Percentiles rank a stretch among this genome's conserved stretches.
phyloP scores from a whole-genome alignment of 805 yeast genomes.

The Cyberlindnera amylophila region DNA sequence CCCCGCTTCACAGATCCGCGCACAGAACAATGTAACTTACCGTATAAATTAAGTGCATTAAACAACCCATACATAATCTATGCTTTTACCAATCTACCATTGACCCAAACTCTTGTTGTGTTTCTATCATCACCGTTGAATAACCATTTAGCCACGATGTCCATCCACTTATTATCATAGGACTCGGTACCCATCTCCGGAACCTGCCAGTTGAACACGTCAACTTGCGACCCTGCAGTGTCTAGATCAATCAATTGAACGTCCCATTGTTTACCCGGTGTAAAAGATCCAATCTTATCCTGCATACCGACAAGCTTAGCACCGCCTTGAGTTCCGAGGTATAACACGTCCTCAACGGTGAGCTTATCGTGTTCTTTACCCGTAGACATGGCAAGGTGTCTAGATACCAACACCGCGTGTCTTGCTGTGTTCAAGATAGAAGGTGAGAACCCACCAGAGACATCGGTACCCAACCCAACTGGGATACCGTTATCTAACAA shows the following conservation, averaged over 20 bases:
- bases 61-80: not conserved
- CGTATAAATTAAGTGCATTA: too few species aligned
- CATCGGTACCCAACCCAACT: conserved; percentile 79
- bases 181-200: conserved; percentile 29
- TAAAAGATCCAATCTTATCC: conserved; percentile 63
- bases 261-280: conserved; percentile 78
- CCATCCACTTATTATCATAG: conserved; percentile 42
- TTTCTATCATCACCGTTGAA: conserved; percentile 94
- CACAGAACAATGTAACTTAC: too few species aligned
- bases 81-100: conserved; percentile 55
- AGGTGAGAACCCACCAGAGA: conserved; percentile 73
- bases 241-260: conserved; percentile 70
- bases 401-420: conserved; percentile 67
- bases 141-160: conserved; percentile 81
- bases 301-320: conserved; percentile 68
- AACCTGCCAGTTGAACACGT: conserved; percentile 72
- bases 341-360: conserved; percentile 66
- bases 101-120: conserved; percentile 74
- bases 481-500: conserved; percentile 61
- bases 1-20: too few species aligned
- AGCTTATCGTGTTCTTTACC: conserved; percentile 46
- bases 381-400: conserved; percentile 61
- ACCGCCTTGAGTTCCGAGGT: conserved; percentile 86
- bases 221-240: conserved; percentile 55
- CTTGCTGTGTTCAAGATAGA: conserved; percentile 62